Conservation (phyloP, 2,329 filamentous ascomycete genomes). For the Dissoconium aciculare region DNA sequence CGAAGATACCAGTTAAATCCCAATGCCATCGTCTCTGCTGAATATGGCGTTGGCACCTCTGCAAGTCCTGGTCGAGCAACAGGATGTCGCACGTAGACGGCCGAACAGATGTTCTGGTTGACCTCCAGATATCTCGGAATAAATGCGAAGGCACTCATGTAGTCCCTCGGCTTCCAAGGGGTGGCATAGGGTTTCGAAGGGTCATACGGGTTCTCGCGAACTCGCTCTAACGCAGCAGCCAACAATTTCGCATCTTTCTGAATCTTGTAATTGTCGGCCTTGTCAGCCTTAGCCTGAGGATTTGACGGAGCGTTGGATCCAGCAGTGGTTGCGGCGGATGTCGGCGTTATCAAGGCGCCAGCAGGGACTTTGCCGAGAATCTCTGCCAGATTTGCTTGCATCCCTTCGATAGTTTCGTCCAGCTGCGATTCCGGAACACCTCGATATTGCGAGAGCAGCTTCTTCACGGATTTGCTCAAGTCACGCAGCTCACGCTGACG, state of each 20-base stretch:
- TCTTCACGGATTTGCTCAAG: slow-evolving; percentile 52
- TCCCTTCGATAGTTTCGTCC: slow-evolving; percentile 17
- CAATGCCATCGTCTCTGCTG: slow-evolving; percentile 53
- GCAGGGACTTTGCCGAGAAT: slow-evolving; percentile 34
- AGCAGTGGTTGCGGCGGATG: slow-evolving; percentile 3
- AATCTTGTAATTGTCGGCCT: slow-evolving; percentile 33
- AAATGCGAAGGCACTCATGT: slow-evolving; percentile 85
- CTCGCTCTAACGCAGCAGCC: slow-evolving; percentile 42
- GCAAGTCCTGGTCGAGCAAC: slow-evolving; percentile 68
- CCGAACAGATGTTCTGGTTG: slow-evolving; percentile 91
- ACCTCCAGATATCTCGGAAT: slow-evolving; percentile 93
- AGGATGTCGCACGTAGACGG: slow-evolving; percentile 87
- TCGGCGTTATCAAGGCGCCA: slow-evolving; percentile 11
- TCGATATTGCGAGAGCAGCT: slow-evolving; percentile 43
- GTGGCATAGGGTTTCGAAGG: slow-evolving; percentile 69
- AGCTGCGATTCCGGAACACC: slow-evolving; percentile 11
- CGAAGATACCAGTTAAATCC: slow-evolving; percentile 91
- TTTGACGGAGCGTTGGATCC: slow-evolving; percentile 11
- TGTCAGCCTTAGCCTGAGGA: slow-evolving; percentile 21
- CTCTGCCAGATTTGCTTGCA: slow-evolving; percentile 24
- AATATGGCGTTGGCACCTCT: slow-evolving; percentile 66
- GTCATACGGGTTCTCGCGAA: slow-evolving; percentile 65
- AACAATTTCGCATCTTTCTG: slow-evolving; percentile 45
- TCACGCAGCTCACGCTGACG: slow-evolving; percentile 61
- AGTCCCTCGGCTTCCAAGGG: slow-evolving; percentile 75